Conservation (phyloP, 768 basidiomycete genomes). For the Calocera cornea region DNA sequence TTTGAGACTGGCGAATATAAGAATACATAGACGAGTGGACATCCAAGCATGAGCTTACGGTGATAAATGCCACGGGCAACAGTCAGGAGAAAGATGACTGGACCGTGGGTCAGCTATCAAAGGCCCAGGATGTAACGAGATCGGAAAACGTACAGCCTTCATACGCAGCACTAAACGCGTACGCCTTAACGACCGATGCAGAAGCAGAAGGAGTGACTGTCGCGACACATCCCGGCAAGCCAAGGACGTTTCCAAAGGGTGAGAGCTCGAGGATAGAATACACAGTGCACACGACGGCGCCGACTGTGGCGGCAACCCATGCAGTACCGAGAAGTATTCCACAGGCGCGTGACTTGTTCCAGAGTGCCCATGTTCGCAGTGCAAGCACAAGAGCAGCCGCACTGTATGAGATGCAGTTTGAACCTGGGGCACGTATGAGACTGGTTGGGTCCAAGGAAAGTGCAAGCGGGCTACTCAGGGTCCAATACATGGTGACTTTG, state of each 20-base stretch:
- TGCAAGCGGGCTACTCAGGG: too few relatives aligned
- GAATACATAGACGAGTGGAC: background rate
- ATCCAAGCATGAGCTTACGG: background rate
- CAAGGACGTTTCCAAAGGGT: background rate
- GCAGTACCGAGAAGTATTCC: background rate
- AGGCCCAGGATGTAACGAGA: background rate
- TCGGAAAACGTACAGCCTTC: background rate
- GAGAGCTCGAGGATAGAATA: background rate
- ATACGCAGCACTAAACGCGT: background rate
- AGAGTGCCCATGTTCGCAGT: background rate
- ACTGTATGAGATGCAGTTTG: background rate
- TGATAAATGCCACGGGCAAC: background rate
- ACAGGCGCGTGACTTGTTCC: background rate
- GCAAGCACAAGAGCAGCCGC: background rate
- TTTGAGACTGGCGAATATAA: background rate
- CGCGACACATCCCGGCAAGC: background rate
- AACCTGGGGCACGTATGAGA: background rate
- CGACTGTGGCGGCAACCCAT: background rate
- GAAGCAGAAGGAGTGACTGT: background rate
- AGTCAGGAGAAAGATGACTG: background rate
- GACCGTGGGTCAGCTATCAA: too few relatives aligned
- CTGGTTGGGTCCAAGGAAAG: too few relatives aligned
- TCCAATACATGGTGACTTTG: too few relatives aligned
- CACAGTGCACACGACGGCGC: background rate
- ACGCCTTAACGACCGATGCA: background rate